Evolutionary conservation across 441 rosid genomes (phyloP), one percentile per base, ranked within the genome.

Genomic region (Croton setiger): DNA sequence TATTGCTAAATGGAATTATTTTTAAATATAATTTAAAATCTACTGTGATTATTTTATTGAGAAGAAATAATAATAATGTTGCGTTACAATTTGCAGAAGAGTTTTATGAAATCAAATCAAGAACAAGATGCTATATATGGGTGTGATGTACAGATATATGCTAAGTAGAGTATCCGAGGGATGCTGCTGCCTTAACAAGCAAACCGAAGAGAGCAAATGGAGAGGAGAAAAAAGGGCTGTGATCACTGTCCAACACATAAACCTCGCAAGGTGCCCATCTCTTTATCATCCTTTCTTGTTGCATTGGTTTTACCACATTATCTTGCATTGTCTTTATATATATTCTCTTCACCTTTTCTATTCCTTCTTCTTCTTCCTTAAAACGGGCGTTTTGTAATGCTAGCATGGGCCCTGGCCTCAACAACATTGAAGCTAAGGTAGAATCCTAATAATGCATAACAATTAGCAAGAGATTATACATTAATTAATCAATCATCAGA

Each of bases 141-240:
- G 7, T 39, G 43, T 39, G 9, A 7, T 39, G 10, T 39, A 4
- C 43, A 27, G 31, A 27, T 4, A 39, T 39, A 39, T 39, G 7
- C 43, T 39, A 39, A 39, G 43, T 5, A 6, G 10, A 39, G 43
- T 39, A 39, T 39, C 43, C 39, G 0, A 13, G 18, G 1, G 60
- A 56, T 12, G 60, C 60, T 27, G 86, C 90, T 23, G 86, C 85
- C 76, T 90, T 83, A 51, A 88, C 68, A 36, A 92, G 87, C 71
- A 87, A 67, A 59, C 92, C 96, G 20, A 78, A 75, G 67, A 92
- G 92, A 65, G 69, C 41, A 72, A 86, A 84, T 6, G 96, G 88
- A 68, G 84, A 71, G 37, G 96, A 88, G 81, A 90, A 92, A 59
- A 84, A 83, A 3, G 98, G 96, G 75, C 88, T 86, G 78, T 92